A percentile compares a stretch with the other conserved stretches of the same genome.
phyloP scores from a whole-genome alignment of 2,329 filamentous ascomycete genomes.

The Cladorrhinum sp. region DNA sequence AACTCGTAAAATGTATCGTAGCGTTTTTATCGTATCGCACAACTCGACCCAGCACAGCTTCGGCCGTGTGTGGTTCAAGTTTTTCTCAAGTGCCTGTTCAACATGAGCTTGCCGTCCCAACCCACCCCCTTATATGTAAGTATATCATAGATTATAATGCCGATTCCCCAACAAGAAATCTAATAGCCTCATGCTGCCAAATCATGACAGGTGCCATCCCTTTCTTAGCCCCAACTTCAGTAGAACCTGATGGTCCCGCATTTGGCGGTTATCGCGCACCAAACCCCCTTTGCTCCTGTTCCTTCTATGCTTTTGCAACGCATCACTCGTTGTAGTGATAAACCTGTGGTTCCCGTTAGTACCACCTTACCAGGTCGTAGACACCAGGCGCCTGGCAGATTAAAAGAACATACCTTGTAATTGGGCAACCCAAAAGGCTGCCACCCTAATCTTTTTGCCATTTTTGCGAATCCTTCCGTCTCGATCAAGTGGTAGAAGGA shows the following conservation, averaged over 20 bases:
- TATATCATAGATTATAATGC: neutral
- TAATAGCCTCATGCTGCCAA: neutral
- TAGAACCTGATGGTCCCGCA: neutral
- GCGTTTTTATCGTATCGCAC: conserved; percentile 18
- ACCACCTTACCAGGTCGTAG: neutral
- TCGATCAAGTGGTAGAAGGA: conserved; percentile 96
- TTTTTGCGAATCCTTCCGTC: conserved; percentile 96
- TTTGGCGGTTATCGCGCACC: neutral
- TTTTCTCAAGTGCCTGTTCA: neutral
- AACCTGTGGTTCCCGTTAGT: conserved; percentile 53
- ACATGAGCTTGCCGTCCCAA: neutral
- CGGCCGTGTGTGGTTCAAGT: neutral
- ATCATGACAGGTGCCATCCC: neutral
- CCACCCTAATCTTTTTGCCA: conserved; percentile 88
- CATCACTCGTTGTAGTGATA: conserved; percentile 85
- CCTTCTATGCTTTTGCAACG: neutral
- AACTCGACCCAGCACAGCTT: conserved; percentile 2
- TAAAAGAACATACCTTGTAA: conserved; percentile 70
- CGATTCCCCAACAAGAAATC: neutral
- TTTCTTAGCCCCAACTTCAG: neutral
- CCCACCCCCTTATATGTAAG: neutral
- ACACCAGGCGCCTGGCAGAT: neutral
- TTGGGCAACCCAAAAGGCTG: conserved; percentile 85
- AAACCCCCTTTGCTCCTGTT: neutral
- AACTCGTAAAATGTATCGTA: conserved; percentile 7